phyloP scores from a whole-genome alignment of 495 filamentous ascomycete genomes.

The Aspergillus mulundensis region DNA sequence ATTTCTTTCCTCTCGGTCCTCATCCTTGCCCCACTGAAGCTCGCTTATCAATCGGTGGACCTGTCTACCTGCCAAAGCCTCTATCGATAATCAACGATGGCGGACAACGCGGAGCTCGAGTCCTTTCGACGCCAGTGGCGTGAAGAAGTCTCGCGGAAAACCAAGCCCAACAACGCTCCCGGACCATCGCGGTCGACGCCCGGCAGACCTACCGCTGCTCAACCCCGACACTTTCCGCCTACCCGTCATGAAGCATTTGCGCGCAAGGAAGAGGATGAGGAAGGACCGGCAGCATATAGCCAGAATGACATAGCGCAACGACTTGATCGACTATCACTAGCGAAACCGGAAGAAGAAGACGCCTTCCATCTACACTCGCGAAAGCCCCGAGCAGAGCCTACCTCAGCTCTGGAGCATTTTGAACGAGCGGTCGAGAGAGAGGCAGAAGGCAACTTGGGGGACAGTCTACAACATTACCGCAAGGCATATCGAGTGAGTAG shows the following conservation, averaged over 20 bases:
- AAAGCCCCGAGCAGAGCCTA: slow-evolving; percentile 48
- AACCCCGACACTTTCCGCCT: slow-evolving; percentile 29
- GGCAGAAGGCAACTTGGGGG: slow-evolving; percentile 75
- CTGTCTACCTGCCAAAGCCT: slow-evolving; percentile 6
- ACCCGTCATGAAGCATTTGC: slow-evolving; percentile 31
- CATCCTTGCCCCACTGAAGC: slow-evolving; percentile 6
- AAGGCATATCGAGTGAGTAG: slow-evolving; percentile 82
- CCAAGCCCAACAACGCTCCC: slow-evolving; percentile 25
- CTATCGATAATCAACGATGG: slow-evolving; percentile 38
- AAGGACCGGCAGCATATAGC: slow-evolving; percentile 36
- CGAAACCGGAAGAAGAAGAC: slow-evolving; percentile 28
- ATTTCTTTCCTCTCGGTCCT: neutral
- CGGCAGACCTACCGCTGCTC: slow-evolving; percentile 20
- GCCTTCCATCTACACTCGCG: slow-evolving; percentile 25
- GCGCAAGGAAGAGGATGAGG: slow-evolving; percentile 35
- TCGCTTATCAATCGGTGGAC: slow-evolving; percentile 25
- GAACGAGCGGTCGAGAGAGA: slow-evolving; percentile 90
- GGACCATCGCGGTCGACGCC: slow-evolving; percentile 19
- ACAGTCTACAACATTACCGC: slow-evolving; percentile 84
- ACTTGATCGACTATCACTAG: slow-evolving; percentile 31
- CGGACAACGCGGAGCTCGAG: slow-evolving; percentile 69
- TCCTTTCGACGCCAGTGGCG: slow-evolving; percentile 78
- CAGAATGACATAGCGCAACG: slow-evolving; percentile 39
- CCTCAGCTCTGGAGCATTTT: slow-evolving; percentile 86
- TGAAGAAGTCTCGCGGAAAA: slow-evolving; percentile 67